Percentiles rank a stretch among this genome's conserved stretches.
Conservation (phyloP, 2,329 filamentous ascomycete genomes). For the Drechmeria coniospora region DNA sequence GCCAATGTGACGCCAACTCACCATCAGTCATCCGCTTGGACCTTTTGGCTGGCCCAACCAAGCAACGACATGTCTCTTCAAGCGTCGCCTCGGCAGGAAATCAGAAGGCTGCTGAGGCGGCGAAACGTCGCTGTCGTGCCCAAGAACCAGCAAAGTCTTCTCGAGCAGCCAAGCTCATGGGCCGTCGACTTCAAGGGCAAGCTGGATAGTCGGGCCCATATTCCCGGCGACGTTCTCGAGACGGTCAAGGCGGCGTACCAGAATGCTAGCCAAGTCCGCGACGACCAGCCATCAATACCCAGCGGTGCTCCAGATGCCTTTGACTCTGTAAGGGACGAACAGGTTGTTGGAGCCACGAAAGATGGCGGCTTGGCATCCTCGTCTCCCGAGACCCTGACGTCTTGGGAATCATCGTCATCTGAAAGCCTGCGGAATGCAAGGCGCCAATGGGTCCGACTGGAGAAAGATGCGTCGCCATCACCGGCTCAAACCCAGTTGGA, state of each 20-base stretch:
- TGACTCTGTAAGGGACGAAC: too few relatives aligned
- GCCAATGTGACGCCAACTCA: too few relatives aligned
- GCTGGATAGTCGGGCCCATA: slow-evolving; percentile 12
- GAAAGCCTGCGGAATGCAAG: too few relatives aligned
- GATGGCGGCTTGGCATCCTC: slow-evolving; percentile 1
- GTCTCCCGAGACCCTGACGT: slow-evolving; percentile 3
- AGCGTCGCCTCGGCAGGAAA: slow-evolving; percentile 9
- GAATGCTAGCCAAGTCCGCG: too few relatives aligned
- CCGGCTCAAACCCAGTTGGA: too few relatives aligned
- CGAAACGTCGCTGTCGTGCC: slow-evolving; percentile 18
- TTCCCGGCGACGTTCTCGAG: slow-evolving; percentile 21
- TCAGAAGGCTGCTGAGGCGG: slow-evolving; percentile 11
- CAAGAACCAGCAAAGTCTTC: slow-evolving; percentile 21
- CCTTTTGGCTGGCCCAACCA: neutral
- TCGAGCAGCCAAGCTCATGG: slow-evolving; percentile 22
- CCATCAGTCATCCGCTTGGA: too few relatives aligned
- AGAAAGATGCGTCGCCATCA: too few relatives aligned
- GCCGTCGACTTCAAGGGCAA: slow-evolving; percentile 11
- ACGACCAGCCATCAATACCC: too few relatives aligned
- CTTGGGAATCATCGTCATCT: too few relatives aligned
- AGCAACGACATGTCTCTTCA: slow-evolving; percentile 11
- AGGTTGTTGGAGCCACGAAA: too few relatives aligned
- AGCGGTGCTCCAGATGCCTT: too few relatives aligned
- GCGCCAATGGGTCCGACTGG: too few relatives aligned
- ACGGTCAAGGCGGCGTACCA: slow-evolving; percentile 13